Evolutionary conservation across 441 rosid genomes (phyloP).

Genomic region (Brassica hybrid): DNA sequence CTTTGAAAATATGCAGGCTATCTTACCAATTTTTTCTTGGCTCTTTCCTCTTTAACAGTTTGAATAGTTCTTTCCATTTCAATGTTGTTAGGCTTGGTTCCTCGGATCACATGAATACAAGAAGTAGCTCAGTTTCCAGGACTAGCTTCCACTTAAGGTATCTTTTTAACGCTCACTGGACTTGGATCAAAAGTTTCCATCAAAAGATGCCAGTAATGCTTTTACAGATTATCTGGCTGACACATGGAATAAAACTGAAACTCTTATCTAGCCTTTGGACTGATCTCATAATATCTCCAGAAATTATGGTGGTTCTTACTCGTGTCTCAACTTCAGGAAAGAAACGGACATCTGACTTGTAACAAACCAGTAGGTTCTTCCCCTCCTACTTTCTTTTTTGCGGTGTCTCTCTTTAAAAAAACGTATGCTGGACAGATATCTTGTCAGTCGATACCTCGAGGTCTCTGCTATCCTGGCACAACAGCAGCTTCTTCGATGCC

Average conservation of each 20-base stretch:
- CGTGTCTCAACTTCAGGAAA: conserved; percentile 33
- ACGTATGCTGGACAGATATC: conserved; percentile 44
- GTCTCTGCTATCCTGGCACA: conserved; percentile 39
- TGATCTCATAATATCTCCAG: conserved; percentile 28
- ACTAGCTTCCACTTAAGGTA: conserved; percentile 1
- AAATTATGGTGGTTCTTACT: conserved; percentile 26
- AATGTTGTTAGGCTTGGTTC: conserved; percentile 24
- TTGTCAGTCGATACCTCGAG: conserved; percentile 35
- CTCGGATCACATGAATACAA: conserved; percentile 7
- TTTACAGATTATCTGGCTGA: conserved; percentile 10
- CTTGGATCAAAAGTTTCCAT: conserved; percentile 18
- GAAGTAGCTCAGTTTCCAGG: conserved; percentile 18
- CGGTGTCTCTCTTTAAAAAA: conserved; percentile 32
- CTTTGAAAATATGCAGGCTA: neutral
- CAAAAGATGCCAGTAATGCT: neutral
- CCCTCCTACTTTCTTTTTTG: conserved; percentile 25
- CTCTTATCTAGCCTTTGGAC: conserved; percentile 30
- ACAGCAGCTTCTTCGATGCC: conserved; percentile 40
- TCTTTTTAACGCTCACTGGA: conserved; percentile 11
- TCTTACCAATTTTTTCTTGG: conserved; percentile 5
- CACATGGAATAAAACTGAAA: conserved; percentile 25
- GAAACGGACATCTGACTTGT: conserved; percentile 26
- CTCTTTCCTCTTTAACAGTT: conserved; percentile 27
- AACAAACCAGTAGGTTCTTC: conserved; percentile 24
- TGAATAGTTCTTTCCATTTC: conserved; percentile 11